Conservation (phyloP, 805 yeast species). For the Ogataea trehalophila region DNA sequence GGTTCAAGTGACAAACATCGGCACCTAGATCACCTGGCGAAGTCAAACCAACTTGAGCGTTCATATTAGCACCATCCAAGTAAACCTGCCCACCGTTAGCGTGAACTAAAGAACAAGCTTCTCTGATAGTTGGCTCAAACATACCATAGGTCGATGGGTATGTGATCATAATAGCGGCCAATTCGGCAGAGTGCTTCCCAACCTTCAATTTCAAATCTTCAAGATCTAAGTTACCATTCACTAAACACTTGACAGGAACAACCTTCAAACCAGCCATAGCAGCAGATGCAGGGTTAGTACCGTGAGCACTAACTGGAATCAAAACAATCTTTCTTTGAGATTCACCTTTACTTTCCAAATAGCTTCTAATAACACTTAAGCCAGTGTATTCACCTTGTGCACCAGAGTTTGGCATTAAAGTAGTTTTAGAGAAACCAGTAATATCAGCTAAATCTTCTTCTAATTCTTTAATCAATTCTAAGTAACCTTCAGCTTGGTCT, state of each 20-base stretch:
- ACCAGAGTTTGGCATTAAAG: constrained; percentile 95
- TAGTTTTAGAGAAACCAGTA: constrained; percentile 88
- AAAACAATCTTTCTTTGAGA: constrained; percentile 76
- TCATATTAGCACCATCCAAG: constrained; percentile 98
- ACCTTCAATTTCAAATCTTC: constrained; percentile 72
- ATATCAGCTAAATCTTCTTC: constrained; percentile 84
- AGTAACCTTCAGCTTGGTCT: constrained; percentile 86
- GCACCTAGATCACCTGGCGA: constrained; percentile 98
- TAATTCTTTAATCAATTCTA: constrained; percentile 67
- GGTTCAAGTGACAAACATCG: constrained; percentile 94
- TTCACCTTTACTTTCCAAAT: constrained; percentile 67
- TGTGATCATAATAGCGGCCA: constrained; percentile 94
- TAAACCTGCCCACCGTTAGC: constrained; percentile 90
- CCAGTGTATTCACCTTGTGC: constrained; percentile 99
- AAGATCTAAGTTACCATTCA: constrained; percentile 82
- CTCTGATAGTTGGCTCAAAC: constrained; percentile 85
- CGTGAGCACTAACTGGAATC: constrained; percentile 97
- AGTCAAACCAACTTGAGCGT: constrained; percentile 96
- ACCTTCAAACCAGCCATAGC: constrained; percentile 96
- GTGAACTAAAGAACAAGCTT: constrained; percentile 85
- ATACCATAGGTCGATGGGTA: constrained; percentile 97
- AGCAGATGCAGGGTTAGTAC: constrained; percentile 98
- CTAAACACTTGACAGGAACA: constrained; percentile 81
- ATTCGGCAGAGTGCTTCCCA: constrained; percentile 54
- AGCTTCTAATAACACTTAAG: constrained; percentile 75